These are phyloP conservation scores for Acer yangbiense DNA, from an alignment of 345 rosid genomes.

Conservation along the genomic window DNA sequence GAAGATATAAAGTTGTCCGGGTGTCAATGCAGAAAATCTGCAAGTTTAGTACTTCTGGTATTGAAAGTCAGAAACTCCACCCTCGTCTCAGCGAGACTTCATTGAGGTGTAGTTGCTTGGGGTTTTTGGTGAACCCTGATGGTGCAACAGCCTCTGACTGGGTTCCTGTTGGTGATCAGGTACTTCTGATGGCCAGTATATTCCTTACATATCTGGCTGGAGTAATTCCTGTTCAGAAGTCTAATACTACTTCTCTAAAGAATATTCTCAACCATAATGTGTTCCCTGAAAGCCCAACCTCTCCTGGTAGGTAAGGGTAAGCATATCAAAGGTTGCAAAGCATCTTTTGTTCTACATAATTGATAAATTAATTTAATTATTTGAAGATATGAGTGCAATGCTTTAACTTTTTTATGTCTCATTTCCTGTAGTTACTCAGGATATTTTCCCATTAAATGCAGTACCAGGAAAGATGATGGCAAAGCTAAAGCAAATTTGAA, in stretches of 20 bases:
- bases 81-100: conserved; percentile 28
- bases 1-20: conserved; percentile 35
- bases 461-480: conserved; percentile 43
- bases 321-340: conserved; percentile 29
- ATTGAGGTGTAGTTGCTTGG: conserved; percentile 43
- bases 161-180: conserved; percentile 67
- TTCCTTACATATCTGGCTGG: conserved; percentile 86
- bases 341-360: conserved; percentile 5
- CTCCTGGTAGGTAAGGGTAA: conserved; percentile 97
- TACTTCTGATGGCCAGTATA: conserved; percentile 68
- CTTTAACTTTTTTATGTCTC: conserved; percentile 6
- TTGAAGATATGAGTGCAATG: conserved; percentile 5
- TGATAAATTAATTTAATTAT: not conserved
- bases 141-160: conserved; percentile 51
- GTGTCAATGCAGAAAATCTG: conserved; percentile 29
- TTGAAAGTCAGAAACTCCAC: conserved; percentile 33
- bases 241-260: conserved; percentile 35
- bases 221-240: conserved; percentile 58
- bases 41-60: conserved; percentile 19
- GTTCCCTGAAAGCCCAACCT: conserved; percentile 39
- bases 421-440: conserved; percentile 11
- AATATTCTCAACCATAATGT: conserved; percentile 29
- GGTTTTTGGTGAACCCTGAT: conserved; percentile 56
- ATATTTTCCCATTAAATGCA: conserved; percentile 27
- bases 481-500: conserved; percentile 15